A percentile compares a stretch with the other conserved stretches of the same genome.
phyloP scores from a whole-genome alignment of 805 yeast genomes.

The Brettanomyces bruxellensis region DNA sequence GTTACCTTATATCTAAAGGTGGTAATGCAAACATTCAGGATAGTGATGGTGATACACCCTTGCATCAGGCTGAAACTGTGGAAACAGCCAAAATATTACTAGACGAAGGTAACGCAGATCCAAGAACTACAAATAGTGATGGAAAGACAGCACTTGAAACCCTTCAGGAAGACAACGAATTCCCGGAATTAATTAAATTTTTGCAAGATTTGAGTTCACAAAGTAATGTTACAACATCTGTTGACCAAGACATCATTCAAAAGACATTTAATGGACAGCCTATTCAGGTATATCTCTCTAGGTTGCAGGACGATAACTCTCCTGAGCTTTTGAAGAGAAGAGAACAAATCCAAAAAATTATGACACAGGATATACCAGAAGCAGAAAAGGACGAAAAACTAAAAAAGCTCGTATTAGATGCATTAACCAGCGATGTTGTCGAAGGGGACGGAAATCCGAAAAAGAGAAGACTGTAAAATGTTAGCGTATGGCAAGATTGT shows the following conservation, averaged over 20 bases:
- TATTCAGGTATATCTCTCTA: slow-evolving; percentile 49
- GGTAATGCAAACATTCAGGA: slow-evolving; percentile 84
- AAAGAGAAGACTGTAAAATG: slow-evolving; percentile 8
- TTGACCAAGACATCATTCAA: slow-evolving; percentile 4
- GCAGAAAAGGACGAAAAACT: slow-evolving; percentile 77
- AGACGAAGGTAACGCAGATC: slow-evolving; percentile 61
- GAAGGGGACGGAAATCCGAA: slow-evolving; percentile 7
- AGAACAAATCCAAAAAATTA: slow-evolving; percentile 55
- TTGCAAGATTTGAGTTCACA: slow-evolving; percentile 32
- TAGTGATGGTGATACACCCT: slow-evolving; percentile 88
- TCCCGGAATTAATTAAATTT: slow-evolving; percentile 66
- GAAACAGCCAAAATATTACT: slow-evolving; percentile 57
- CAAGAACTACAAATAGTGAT: slow-evolving; percentile 53
- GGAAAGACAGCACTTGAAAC: slow-evolving; percentile 67
- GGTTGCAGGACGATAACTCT: slow-evolving; percentile 29
- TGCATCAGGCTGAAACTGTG: slow-evolving; percentile 79
- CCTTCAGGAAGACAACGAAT: slow-evolving; percentile 79
- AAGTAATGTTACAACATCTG: slow-evolving; percentile 12
- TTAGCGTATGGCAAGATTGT: not conserved
- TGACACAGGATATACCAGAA: slow-evolving; percentile 36
- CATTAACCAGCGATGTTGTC: slow-evolving; percentile 41
- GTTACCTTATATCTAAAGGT: slow-evolving; percentile 43
- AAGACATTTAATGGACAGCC: slow-evolving; percentile 31
- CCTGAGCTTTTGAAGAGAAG: slow-evolving; percentile 49
- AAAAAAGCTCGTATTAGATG: slow-evolving; percentile 55